These are phyloP conservation scores for Poa pratensis DNA, from an alignment of 176 grass and related monocot genomes.

Conservation along the genomic window DNA sequence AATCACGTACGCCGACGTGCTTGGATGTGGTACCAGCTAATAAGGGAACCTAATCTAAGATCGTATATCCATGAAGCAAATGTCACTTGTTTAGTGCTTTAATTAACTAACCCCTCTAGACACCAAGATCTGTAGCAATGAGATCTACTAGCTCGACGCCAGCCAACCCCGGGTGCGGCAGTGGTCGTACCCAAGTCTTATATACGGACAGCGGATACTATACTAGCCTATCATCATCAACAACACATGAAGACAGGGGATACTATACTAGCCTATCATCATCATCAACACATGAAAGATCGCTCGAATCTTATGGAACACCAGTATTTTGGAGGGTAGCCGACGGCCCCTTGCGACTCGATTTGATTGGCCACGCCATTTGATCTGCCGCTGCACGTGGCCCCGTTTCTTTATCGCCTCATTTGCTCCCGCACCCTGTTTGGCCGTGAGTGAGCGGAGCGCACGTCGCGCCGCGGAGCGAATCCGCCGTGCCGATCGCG, in stretches of 20 bases:
- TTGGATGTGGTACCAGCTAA: not conserved
- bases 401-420: no score
- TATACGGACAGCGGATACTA: not conserved
- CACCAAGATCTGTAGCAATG: no score
- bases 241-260: no score
- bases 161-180: no score
- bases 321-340: not conserved
- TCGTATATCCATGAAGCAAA: not conserved
- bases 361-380: not conserved
- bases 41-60: not conserved
- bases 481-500: constrained; percentile 62
- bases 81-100: no score
- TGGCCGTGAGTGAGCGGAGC: constrained; percentile 42
- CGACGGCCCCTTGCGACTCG: not conserved
- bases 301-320: not conserved
- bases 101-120: no score
- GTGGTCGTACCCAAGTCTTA: no score
- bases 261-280: not conserved
- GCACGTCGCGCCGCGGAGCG: constrained; percentile 48
- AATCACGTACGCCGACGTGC: not conserved
- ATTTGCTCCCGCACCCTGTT: constrained; percentile 19
- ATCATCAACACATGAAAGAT: not conserved
- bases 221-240: not conserved
- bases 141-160: no score
- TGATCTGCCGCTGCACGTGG: no score